These are phyloP conservation scores for Shiraia bambusicola DNA, from an alignment of 2,329 filamentous ascomycete species.

Conservation along the genomic window DNA sequence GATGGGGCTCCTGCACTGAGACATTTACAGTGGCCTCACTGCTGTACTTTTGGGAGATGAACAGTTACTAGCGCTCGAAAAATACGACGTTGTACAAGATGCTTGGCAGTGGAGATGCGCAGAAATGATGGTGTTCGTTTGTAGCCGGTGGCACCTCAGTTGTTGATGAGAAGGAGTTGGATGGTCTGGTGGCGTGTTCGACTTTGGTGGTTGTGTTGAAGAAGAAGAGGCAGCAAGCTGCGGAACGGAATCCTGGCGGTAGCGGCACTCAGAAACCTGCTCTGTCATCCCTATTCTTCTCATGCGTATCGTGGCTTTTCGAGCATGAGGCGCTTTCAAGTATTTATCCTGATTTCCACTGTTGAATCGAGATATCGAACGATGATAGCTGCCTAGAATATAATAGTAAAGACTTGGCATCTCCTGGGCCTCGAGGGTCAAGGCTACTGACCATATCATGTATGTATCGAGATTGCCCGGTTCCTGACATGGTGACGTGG, in stretches of 20 bases:
- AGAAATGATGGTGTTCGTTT: conserved; percentile 28
- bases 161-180: conserved; percentile 22
- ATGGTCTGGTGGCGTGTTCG: conserved; percentile 24
- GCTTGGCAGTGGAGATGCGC: conserved; percentile 17
- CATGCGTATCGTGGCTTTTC: no score
- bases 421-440: no score
- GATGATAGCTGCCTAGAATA: no score
- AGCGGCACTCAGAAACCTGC: no score
- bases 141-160: conserved; percentile 24
- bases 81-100: conserved; percentile 27
- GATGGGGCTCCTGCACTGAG: conserved; percentile 20
- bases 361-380: no score
- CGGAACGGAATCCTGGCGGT: neutral
- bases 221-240: conserved; percentile 31
- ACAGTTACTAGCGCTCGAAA: conserved; percentile 19
- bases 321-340: no score
- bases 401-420: no score
- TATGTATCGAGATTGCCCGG: no score
- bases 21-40: conserved; percentile 19
- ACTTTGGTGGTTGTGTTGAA: conserved; percentile 27
- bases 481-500: no score
- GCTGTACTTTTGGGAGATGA: conserved; percentile 24
- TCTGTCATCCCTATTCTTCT: no score
- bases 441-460: no score
- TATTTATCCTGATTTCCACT: no score